These are phyloP conservation scores for Thelonectria olida DNA, from an alignment of 2,329 filamentous ascomycete genomes.

Conservation along the genomic window DNA sequence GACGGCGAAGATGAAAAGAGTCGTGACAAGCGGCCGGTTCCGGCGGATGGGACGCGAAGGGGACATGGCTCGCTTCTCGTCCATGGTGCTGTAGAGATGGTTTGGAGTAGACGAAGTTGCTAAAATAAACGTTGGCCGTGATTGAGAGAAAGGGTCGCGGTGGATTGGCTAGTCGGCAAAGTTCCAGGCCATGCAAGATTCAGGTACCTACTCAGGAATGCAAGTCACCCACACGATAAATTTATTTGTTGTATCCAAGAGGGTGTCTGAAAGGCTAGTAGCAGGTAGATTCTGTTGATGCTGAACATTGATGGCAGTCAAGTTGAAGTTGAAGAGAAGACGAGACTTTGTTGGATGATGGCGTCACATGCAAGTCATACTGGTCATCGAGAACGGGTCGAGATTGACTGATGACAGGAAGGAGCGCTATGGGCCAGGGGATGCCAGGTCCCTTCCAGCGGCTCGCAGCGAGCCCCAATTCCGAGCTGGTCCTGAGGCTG, in stretches of 20 bases:
- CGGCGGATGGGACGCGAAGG: conserved; percentile 36
- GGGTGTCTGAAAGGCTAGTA: background rate
- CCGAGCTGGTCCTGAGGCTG: no score
- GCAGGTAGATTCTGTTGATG: no score
- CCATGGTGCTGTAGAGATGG: conserved; percentile 36
- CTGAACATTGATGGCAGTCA: no score
- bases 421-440: background rate
- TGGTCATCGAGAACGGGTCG: background rate
- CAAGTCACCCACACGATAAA: background rate
- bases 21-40: conserved; percentile 32
- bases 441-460: conserved; percentile 2
- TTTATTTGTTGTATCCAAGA: background rate
- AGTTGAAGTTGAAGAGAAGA: background rate
- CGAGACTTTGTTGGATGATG: background rate
- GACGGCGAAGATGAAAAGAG: conserved; percentile 37
- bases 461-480: no score
- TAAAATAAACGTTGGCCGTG: background rate
- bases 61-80: conserved; percentile 44
- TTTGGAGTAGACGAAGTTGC: conserved; percentile 10
- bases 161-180: background rate
- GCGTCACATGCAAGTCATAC: conserved; percentile 6
- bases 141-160: background rate
- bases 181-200: conserved; percentile 7
- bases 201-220: background rate
- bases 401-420: background rate